Base-by-base conservation (phyloP, 1,284 basidiomycete genomes). In the Malassezia vespertilionis region DNA sequence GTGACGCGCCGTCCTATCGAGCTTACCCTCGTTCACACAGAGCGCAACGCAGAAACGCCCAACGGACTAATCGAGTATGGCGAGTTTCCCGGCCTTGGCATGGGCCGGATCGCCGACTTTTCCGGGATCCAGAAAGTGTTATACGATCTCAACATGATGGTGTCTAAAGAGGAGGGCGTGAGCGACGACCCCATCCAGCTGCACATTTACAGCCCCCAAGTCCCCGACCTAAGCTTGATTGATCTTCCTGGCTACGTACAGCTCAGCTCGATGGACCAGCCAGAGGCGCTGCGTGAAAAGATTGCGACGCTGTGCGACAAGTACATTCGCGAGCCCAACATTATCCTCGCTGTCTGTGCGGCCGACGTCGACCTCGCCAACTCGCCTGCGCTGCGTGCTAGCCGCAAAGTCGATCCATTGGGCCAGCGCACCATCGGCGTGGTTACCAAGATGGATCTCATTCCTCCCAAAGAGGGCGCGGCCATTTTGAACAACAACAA, bases 351-450 rank as follows among this genome's bases (percentile, higher is more conserved):
- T 2, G 88, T 99, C 7, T 97, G 91, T 67, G 86, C 91, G 2
- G 91, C 93, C 7, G 90, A 97, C 72, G 93, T 99, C 45, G 93
- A 99, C 74, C 77, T 99, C 7, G 91, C 91, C 51, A 99, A 99
- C 73, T 95, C 88, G 1, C 91, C 93, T 3, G 91, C 93, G 0
- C 74, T 99, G 35, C 78, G 89, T 28, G 89, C 93, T 0, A 90
- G 86, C 68, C 78, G 89, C 35, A 84, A 86, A 55, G 86, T 97
- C 3, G 91, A 99, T 69, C 91, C 91, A 2, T 75, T 96, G 5
- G 91, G 93, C 6, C 75, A 89, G 50, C 80, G 91, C 23, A 97
- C 93, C 0, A 91, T 99, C 59, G 91, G 93, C 24, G 93, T 99
- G 5, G 79, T 99, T 35, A 99, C 93, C 33, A 99, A 99, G 78